Conservation (phyloP, 176 grass and related monocot genomes). For the Juncus inflexus region DNA sequence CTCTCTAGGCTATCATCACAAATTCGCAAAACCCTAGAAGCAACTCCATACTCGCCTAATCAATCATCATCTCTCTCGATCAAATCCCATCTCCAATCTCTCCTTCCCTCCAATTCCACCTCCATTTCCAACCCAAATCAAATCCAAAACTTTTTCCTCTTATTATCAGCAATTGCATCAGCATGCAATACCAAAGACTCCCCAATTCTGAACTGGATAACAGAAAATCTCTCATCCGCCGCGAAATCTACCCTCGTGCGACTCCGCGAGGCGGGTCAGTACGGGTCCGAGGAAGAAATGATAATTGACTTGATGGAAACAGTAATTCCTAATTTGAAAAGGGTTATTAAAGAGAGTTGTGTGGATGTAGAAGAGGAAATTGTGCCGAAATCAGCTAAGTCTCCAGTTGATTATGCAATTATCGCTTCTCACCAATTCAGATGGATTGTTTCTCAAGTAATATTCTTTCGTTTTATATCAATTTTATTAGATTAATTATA, state of each 20-base stretch:
- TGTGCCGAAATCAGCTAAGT: slow-evolving; percentile 27
- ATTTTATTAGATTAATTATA: neutral
- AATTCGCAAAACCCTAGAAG: slow-evolving; percentile 36
- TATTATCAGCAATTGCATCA: slow-evolving; percentile 41
- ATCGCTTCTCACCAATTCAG: slow-evolving; percentile 70
- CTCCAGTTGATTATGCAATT: slow-evolving; percentile 55
- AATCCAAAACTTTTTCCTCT: slow-evolving; percentile 55
- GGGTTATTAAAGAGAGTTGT: slow-evolving; percentile 48
- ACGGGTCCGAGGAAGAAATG: slow-evolving; percentile 42
- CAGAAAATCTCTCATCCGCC: slow-evolving; percentile 26
- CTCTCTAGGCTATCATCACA: slow-evolving; percentile 32
- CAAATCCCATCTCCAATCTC: slow-evolving; percentile 53
- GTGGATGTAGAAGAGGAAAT: slow-evolving; percentile 48
- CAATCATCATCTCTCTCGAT: slow-evolving; percentile 48
- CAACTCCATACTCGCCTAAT: slow-evolving; percentile 41
- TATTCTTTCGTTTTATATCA: neutral
- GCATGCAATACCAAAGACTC: slow-evolving; percentile 32
- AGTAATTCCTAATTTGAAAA: slow-evolving; percentile 48
- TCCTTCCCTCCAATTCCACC: slow-evolving; percentile 33
- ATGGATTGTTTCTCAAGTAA: slow-evolving; percentile 82
- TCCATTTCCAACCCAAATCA: neutral
- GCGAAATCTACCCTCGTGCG: slow-evolving; percentile 27
- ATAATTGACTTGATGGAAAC: slow-evolving; percentile 39
- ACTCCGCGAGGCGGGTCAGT: slow-evolving; percentile 33
- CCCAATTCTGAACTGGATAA: slow-evolving; percentile 66